phyloP scores from a whole-genome alignment of 2,329 filamentous ascomycete species.

The Colletotrichum godetiae region DNA sequence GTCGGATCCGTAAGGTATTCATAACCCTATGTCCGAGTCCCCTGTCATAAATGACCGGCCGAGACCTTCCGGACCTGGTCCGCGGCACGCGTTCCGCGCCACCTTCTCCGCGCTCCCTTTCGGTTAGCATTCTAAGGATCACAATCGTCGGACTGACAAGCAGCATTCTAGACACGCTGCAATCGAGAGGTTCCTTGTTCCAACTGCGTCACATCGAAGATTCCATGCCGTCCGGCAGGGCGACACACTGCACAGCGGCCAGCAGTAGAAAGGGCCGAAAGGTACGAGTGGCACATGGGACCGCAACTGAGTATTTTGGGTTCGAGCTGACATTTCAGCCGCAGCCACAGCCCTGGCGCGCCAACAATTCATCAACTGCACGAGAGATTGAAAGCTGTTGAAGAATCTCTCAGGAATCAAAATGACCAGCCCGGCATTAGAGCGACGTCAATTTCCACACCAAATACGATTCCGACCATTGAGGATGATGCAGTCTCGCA shows the following conservation, averaged over 20 bases:
- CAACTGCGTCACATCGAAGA: constrained; percentile 38
- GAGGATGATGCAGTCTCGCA: constrained; percentile 13
- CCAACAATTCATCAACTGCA: constrained; percentile 28
- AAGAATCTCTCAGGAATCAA: constrained; percentile 26
- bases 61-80: background rate
- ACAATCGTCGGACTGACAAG: background rate
- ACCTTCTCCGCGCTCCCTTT: background rate
- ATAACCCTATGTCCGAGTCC: background rate
- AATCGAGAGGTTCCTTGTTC: constrained; percentile 38
- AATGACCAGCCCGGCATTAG: background rate
- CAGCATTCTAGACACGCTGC: constrained; percentile 32
- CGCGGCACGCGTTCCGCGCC: background rate
- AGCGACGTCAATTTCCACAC: constrained; percentile 23
- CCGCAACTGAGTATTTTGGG: background rate
- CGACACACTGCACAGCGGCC: constrained; percentile 1
- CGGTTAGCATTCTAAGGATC: background rate
- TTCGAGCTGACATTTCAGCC: background rate
- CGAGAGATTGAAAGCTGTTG: constrained; percentile 29
- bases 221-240: constrained; percentile 35
- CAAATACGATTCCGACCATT: background rate
- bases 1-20: constrained; percentile 23
- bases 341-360: background rate
- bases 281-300: background rate
- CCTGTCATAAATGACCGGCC: background rate
- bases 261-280: background rate